Evolutionary conservation across 495 filamentous ascomycete species (phyloP).

Genomic region (Durotheca rogersii): DNA sequence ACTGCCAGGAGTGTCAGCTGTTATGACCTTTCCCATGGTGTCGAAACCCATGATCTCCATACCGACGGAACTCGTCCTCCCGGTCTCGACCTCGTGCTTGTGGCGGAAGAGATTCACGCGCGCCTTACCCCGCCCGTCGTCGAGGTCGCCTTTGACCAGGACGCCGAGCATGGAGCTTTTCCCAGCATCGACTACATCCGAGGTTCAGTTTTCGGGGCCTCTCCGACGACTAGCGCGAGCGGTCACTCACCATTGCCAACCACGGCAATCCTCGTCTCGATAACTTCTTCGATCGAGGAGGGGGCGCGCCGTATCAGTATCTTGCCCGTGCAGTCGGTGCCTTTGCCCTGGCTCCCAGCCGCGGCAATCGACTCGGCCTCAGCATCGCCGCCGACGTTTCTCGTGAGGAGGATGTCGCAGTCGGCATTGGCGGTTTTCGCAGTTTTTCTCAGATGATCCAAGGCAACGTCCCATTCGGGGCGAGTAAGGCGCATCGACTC

Average conservation of each 20-base stretch:
- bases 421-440: conserved; percentile 69
- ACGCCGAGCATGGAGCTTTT: conserved; percentile 98
- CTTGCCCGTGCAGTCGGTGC: conserved; percentile 74
- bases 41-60: conserved; percentile 99
- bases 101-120: conserved; percentile 96
- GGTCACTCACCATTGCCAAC: conserved; percentile 75
- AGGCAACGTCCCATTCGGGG: conserved; percentile 76
- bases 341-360: conserved; percentile 54
- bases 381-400: conserved; percentile 79
- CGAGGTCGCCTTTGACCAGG: conserved; percentile 89
- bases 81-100: conserved; percentile 96
- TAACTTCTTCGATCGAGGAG: conserved; percentile 75
- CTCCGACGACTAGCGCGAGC: background rate
- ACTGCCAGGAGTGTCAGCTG: conserved; percentile 75
- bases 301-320: conserved; percentile 77
- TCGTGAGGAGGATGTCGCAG: conserved; percentile 77
- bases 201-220: conserved; percentile 2
- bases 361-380: conserved; percentile 61
- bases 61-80: conserved; percentile 91
- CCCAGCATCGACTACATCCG: conserved; percentile 75
- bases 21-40: conserved; percentile 79
- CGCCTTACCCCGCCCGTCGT: conserved; percentile 92
- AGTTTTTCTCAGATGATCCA: conserved; percentile 64
- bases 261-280: conserved; percentile 95
- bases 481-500: conserved; percentile 83